Evolutionary conservation across 768 basidiomycete species (phyloP), one percentile per base, ranked within the genome.

Genomic region (Coprinellus micaceus): DNA sequence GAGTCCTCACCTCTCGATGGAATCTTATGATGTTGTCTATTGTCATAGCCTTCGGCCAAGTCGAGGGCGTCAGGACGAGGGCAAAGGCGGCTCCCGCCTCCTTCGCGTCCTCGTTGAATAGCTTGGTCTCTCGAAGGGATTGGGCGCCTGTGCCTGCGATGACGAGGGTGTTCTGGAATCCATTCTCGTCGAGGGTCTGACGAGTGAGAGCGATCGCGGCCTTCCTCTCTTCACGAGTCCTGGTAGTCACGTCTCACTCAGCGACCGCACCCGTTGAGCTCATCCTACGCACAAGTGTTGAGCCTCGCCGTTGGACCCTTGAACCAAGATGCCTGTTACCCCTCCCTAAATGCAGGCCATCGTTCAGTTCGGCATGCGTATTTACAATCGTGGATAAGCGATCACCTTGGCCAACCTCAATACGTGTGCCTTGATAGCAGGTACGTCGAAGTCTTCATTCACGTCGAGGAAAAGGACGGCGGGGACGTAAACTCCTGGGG

Each of bases 111-210:
- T 70, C 66, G 62, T 85, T 86, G 15, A 94, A 77, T 64, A 78
- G 73, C 60, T 75, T 80, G 30, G 90, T 92, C 68, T 91, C 89
- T 17, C 84, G 77, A 0, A 89, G 85, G 1, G 89, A 90, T 58
- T 85, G 88, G 1, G 86, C 88, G 1, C 93, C 93, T 4, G 91
- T 92, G 1, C 93, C 93, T 4, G 88, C 92, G 57, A 94, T 83
- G 41, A 94, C 78, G 13, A 87, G 69, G 39, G 84, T 79, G 39
- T 86, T 72, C 47, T 79, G 67, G 69, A 88, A 89, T 2, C 88
- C 88, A 58, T 85, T 83, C 52, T 81, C 76, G 66, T 93, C 83
- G 11, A 94, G 78, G 1, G 88, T 90, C 52, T 83, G 69, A 22
- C 91, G 79, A 1, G 89, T 88, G 39, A 88, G 67, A 19, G 70